Evolutionary conservation across 208 protist genomes (phyloP).

Genomic region (Trypanosoma scelopori): DNA sequence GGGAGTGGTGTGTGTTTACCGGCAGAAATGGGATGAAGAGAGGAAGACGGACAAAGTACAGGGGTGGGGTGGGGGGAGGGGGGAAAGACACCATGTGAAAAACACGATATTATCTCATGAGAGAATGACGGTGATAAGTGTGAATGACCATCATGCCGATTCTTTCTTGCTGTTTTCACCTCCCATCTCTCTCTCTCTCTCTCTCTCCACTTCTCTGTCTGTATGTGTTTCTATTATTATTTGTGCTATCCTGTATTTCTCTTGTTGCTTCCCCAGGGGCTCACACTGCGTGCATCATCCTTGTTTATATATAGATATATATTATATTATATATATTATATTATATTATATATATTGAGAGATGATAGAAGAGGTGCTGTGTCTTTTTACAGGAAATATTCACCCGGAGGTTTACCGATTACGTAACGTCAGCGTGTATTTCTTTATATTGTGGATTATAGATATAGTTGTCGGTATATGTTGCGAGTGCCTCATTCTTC

Average conservation of each 20-base stretch:
- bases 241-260: not conserved
- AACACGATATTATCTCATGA: too few relatives aligned
- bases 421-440: conserved; percentile 20
- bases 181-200: too few relatives aligned
- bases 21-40: not conserved
- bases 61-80: too few relatives aligned
- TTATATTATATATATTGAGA: too few relatives aligned
- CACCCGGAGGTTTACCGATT: conserved; percentile 27
- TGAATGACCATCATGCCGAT: not conserved
- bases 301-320: too few relatives aligned
- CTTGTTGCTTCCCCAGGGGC: conserved; percentile 17
- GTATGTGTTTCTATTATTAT: not conserved
- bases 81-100: not conserved
- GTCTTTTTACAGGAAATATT: conserved; percentile 27
- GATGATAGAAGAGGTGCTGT: conserved; percentile 26
- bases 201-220: too few relatives aligned
- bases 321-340: too few relatives aligned
- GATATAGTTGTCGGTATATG: conserved; percentile 36
- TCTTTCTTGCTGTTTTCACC: not conserved
- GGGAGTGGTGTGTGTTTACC: not conserved
- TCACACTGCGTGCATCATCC: too few relatives aligned
- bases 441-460: conserved; percentile 41
- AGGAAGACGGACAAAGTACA: not conserved
- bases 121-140: too few relatives aligned
- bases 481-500: conserved; percentile 36